Evolutionary conservation across 352 stramenopile species (phyloP).

Genomic region (Globisporangium nodosum): DNA sequence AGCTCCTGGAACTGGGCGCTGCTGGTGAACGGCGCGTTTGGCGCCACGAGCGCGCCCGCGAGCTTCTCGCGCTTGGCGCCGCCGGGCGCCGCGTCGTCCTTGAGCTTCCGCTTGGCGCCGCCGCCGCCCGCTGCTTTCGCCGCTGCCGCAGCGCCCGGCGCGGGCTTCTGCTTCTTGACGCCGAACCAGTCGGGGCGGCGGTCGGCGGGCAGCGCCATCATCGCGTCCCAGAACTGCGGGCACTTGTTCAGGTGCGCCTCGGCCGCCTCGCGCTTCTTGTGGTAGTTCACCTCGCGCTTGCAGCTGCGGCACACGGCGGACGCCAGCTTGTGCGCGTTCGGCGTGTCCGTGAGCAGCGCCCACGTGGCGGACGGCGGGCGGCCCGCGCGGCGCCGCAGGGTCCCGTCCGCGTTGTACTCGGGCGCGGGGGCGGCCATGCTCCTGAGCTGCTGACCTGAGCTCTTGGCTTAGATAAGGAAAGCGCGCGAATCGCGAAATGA

Average conservation of each 20-base stretch:
- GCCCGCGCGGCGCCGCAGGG: not conserved
- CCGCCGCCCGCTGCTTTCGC: not conserved
- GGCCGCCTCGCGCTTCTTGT: conserved; percentile 7
- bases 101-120: conserved; percentile 1
- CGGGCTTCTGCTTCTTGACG: conserved; percentile 5
- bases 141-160: not conserved
- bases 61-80: not conserved
- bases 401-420: not conserved
- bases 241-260: conserved; percentile 6
- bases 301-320: conserved; percentile 3
- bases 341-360: conserved; percentile 4
- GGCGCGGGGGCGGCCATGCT: not conserved
- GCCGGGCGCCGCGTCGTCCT: not conserved
- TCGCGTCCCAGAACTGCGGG: conserved; percentile 3
- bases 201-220: conserved; percentile 1
- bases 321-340: conserved; percentile 3
- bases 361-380: conserved; percentile 3
- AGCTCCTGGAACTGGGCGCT: conserved; percentile 1
- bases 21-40: not conserved
- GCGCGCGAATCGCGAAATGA: conserved; percentile 1
- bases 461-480: not conserved
- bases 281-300: conserved; percentile 1
- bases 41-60: not conserved
- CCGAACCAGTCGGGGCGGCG: conserved; percentile 4
- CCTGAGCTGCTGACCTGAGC: not conserved